Evolutionary conservation across 768 basidiomycete species (phyloP), one percentile per base, ranked within the genome.

Genomic region (Rhodotorula taiwanensis): DNA sequence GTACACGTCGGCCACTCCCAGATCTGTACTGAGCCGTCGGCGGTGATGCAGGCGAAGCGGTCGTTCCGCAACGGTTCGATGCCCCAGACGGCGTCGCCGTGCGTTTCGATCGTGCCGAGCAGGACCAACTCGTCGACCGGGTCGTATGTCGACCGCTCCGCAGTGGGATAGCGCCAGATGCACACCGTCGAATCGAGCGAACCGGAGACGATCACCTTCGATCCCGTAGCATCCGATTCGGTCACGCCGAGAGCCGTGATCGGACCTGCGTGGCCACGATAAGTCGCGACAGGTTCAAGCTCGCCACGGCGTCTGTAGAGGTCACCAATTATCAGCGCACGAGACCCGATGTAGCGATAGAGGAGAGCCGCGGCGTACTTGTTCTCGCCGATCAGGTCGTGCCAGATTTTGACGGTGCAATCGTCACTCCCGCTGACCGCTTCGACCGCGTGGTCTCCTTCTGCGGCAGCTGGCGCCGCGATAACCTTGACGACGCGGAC

Each of bases 1-100:
- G 83, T 82, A 4, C 23, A 16, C 20, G n/a, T n/a, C 41, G 53
- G 31, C 28, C 58, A 58, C 33, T 55, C 28, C 93, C 94, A 98
- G 20, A 94, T 83, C 76, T 95, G 95, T 70, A 97, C 86, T 0
- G 83, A 78, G 25, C 93, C 93, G 74, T 98, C 94, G 7, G 92
- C 88, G 50, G 88, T 86, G 74, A 88, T 90, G 69, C 87, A 89
- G 59, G 94, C 88, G 45, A 98, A 80, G 13, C 86, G 85, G 58
- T 62, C 48, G 5, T 58, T 13, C 23, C 21, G 81, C 31, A 90
- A 83, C 27, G 94, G 82, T 15, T 88, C 86, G 54, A 98, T 79
- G 74, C 92, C 95, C 95, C 95, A 99, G 30, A 97, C 87, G 9
- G 90, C 90, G 74, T 99, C 93, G 8, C 90, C 89, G 75, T 95